Base-by-base conservation (phyloP, 257 asterid genomes). In the Linaria vulgaris region DNA sequence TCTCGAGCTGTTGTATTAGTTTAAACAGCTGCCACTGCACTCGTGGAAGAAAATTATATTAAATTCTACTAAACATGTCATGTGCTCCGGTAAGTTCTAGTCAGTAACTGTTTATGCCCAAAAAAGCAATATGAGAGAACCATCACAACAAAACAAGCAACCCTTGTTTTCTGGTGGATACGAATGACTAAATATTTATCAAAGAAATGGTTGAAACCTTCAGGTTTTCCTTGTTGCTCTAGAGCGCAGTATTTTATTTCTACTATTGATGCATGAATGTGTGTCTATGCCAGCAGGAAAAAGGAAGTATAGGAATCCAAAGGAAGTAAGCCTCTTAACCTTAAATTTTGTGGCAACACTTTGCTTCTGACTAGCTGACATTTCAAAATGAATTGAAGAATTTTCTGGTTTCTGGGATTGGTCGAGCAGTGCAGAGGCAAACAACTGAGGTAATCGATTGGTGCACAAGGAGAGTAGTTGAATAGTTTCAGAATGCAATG, bases 1-100 rank as follows among this genome's bases (percentile, higher is more conserved):
- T 76, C 64, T 87, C 97, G 68, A 90, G 95, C 72, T 85, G 95
- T 76, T 81, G 92, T 87, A 94, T 82, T 76, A 94, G 75, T 76
- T 85, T 83, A 79, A 82, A 85, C 61, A 94, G 74, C 76, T 90
- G 91, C 41, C 75, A 86, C 97, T 90, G 88, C 84, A 80, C 53
- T 68, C 69, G 52, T 21, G 57, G 41, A 74, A 55, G 61, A 27
- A 59, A 21, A 19, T 51, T 50, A 52, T 41, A 56, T 59, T 62
- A 47, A 16, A 6, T n/a, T 46, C 46, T 51, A 22, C 8, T 30
- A 47, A 45, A 66, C 38, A 30, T 24, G 44, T 23, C 52, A 44
- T 0, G 34, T 52, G 5, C 24, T 39, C 56, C 24, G 64, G 58
- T 30, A 57, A 62, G 56, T 64, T 53, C 52, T 60, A 46, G 23